Conservation (phyloP, 768 basidiomycete species). For the Floccularia luteovirens region DNA sequence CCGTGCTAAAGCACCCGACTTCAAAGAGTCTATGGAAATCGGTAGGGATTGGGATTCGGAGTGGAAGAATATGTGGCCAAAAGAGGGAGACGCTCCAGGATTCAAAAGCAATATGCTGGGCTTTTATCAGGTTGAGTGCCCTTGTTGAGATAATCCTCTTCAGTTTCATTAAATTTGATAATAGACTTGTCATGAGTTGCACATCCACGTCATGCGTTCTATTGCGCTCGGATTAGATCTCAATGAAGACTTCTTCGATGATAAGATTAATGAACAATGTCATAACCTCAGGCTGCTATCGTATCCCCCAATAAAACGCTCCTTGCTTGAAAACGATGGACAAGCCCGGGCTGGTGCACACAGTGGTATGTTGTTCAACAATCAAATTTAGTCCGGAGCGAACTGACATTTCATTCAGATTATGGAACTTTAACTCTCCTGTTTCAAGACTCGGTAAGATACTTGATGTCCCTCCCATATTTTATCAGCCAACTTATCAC, state of each 20-base stretch:
- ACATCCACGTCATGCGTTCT: constrained; percentile 74
- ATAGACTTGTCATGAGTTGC: constrained; percentile 73
- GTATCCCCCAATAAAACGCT: constrained; percentile 69
- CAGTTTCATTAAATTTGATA: constrained; percentile 10
- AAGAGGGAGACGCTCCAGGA: constrained; percentile 47
- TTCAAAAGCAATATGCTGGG: constrained; percentile 70
- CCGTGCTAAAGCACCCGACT: constrained; percentile 71
- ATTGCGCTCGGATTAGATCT: constrained; percentile 76
- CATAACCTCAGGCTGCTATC: constrained; percentile 78
- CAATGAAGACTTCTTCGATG: constrained; percentile 68
- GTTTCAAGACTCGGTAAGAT: constrained; percentile 64
- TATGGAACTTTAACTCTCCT: constrained; percentile 78
- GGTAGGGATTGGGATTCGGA: constrained; percentile 74
- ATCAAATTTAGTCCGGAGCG: neutral
- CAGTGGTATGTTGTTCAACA: constrained; percentile 37
- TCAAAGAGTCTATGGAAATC: constrained; percentile 85
- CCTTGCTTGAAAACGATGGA: constrained; percentile 49
- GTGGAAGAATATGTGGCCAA: constrained; percentile 81
- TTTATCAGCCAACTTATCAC: neutral
- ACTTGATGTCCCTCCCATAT: neutral
- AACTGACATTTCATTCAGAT: constrained; percentile 27
- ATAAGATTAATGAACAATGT: constrained; percentile 65
- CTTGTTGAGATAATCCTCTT: neutral
- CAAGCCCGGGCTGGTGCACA: constrained; percentile 82
- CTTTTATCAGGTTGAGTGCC: constrained; percentile 50